These are phyloP conservation scores for Cicer yamashitae DNA, from an alignment of 306 rosid genomes.

Conservation along the genomic window DNA sequence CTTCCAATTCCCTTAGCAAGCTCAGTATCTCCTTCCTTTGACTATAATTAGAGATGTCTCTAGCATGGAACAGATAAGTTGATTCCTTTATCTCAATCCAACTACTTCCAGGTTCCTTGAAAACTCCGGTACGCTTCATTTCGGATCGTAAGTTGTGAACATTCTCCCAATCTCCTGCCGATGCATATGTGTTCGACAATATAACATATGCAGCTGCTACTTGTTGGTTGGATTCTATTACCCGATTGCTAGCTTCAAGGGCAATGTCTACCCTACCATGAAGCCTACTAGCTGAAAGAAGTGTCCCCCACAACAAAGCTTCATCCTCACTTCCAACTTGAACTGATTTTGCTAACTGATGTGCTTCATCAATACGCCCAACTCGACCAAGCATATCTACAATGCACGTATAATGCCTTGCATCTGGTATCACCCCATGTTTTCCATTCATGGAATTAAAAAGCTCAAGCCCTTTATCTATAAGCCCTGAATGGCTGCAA, in stretches of 20 bases:
- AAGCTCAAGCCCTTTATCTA: conserved; percentile 71
- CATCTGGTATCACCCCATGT: conserved; percentile 64
- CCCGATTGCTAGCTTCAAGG: conserved; percentile 62
- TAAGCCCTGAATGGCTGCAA: conserved; percentile 87
- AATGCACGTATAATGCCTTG: conserved; percentile 75
- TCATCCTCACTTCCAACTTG: conserved; percentile 52
- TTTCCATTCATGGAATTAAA: conserved; percentile 64
- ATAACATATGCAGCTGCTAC: conserved; percentile 75
- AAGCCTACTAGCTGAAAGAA: conserved; percentile 85
- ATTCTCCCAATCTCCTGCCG: conserved; percentile 78
- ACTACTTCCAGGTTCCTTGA: conserved; percentile 86
- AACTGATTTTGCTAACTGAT: conserved; percentile 67
- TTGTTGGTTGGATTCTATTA: conserved; percentile 72
- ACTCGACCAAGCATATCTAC: conserved; percentile 84
- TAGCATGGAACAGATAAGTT: conserved; percentile 69
- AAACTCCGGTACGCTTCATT: conserved; percentile 68
- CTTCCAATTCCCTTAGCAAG: conserved; percentile 63
- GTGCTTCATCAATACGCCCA: conserved; percentile 73
- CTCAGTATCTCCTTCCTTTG: conserved; percentile 54
- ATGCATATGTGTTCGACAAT: conserved; percentile 73
- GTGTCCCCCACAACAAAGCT: conserved; percentile 76
- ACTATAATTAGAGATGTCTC: conserved; percentile 58
- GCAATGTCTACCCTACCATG: conserved; percentile 88
- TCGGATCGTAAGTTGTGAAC: conserved; percentile 58
- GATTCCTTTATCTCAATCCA: conserved; percentile 81